Conservation (phyloP, 2,329 filamentous ascomycete species). For the Venturia aucupariae region DNA sequence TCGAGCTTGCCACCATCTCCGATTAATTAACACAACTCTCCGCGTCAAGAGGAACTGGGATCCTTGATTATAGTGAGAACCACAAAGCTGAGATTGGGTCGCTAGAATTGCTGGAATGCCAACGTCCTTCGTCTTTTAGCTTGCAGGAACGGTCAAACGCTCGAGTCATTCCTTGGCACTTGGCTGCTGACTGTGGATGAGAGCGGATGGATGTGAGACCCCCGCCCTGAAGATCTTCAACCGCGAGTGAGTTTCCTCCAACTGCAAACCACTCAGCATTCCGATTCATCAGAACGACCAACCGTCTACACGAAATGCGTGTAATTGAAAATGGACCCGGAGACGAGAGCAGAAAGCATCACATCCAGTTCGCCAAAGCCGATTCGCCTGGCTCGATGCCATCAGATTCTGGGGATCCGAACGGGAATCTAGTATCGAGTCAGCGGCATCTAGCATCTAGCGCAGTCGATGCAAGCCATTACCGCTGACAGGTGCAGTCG, state of each 20-base stretch:
- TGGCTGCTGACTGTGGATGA: background rate
- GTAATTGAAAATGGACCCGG: background rate
- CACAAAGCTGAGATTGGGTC: too few species aligned
- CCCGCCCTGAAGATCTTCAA: background rate
- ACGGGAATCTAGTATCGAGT: background rate
- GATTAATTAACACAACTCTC: too few species aligned
- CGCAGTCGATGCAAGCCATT: background rate
- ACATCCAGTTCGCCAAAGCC: background rate
- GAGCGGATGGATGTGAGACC: too few species aligned
- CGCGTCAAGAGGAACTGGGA: too few species aligned
- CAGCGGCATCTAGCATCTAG: background rate
- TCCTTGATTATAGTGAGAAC: too few species aligned
- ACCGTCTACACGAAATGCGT: background rate
- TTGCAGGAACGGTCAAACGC: too few species aligned
- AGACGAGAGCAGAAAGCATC: background rate
- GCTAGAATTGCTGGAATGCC: too few species aligned
- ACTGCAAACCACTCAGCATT: background rate
- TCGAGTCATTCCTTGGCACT: background rate
- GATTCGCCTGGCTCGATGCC: background rate
- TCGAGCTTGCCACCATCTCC: background rate
- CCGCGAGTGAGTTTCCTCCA: background rate
- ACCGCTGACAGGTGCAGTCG: background rate
- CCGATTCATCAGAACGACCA: background rate
- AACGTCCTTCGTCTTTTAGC: too few species aligned
- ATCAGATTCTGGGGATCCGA: background rate